A percentile compares a stretch with the other conserved stretches of the same genome.
phyloP scores from a whole-genome alignment of 768 basidiomycete species.

The Pholiota microspora region DNA sequence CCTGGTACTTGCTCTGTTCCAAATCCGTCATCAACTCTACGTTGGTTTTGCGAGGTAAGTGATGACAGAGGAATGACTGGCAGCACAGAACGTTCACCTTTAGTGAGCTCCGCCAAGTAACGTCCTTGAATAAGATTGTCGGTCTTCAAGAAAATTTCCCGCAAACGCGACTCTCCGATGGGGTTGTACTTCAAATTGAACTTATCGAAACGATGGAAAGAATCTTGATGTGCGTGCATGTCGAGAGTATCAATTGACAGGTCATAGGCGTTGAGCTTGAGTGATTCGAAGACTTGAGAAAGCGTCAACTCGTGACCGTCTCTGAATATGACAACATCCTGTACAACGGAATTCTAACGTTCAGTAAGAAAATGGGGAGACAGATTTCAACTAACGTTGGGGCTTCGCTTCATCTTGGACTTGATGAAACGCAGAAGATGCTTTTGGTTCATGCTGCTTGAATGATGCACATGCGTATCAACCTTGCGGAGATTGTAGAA shows the following conservation, averaged over 20 bases:
- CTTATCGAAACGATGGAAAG: conserved; percentile 98
- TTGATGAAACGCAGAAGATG: conserved; percentile 98
- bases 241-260: conserved; percentile 98
- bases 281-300: conserved; percentile 92
- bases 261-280: conserved; percentile 95
- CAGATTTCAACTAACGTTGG: conserved; percentile 50
- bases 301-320: conserved; percentile 88
- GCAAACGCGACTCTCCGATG: conserved; percentile 88
- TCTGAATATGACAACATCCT: conserved; percentile 96
- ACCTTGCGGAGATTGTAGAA: conserved; percentile 99
- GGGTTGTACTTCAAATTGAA: conserved; percentile 98
- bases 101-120: conserved; percentile 93
- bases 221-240: conserved; percentile 98
- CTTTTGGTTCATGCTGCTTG: conserved; percentile 99
- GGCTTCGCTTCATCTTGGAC: conserved; percentile 91
- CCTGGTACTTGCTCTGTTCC: conserved; percentile 98
- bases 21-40: conserved; percentile 96
- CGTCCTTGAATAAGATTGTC: conserved; percentile 92
- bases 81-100: conserved; percentile 46
- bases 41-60: not conserved
- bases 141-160: conserved; percentile 98
- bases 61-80: not conserved
- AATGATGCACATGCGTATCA: conserved; percentile 98
- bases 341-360: not conserved
- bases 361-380: not conserved